Evolutionary conservation across 2,329 filamentous ascomycete species (phyloP).

Genomic region (Plectosphaerella cucumerina): DNA sequence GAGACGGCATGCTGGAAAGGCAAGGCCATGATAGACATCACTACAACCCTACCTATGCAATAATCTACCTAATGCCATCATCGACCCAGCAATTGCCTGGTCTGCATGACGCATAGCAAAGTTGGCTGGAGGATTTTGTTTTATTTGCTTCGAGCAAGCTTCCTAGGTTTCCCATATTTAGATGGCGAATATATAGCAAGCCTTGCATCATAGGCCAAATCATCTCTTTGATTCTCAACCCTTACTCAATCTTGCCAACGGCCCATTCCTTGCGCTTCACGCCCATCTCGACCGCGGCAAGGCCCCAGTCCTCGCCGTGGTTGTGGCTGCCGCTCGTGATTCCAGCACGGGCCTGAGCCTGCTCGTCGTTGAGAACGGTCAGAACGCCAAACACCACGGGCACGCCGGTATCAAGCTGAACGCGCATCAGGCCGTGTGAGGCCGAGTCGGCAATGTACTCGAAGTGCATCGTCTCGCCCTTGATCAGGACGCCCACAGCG

Average conservation of each 20-base stretch:
- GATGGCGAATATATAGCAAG: background rate
- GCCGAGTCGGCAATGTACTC: conserved; percentile 96
- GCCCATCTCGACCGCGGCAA: conserved; percentile 89
- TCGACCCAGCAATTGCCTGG: background rate
- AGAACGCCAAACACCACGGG: conserved; percentile 91
- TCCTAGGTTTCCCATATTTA: background rate
- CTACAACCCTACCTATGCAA: background rate
- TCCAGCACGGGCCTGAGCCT: conserved; percentile 81
- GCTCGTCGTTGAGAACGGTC: conserved; percentile 83
- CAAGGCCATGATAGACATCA: conserved; percentile 1
- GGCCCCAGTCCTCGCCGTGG: conserved; percentile 95
- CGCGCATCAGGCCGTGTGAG: conserved; percentile 87
- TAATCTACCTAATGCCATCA: conserved; percentile 3
- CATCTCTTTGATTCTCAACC: background rate
- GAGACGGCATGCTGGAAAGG: background rate
- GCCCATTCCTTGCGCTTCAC: conserved; percentile 83
- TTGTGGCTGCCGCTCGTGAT: conserved; percentile 70
- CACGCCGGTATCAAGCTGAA: conserved; percentile 83
- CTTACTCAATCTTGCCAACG: conserved; percentile 56
- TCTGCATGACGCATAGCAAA: background rate
- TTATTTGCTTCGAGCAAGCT: background rate
- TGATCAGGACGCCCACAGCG: conserved; percentile 93
- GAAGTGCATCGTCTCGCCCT: conserved; percentile 99
- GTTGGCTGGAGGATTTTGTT: conserved; percentile 4
- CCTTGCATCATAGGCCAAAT: background rate